Percentiles rank a stretch among this genome's conserved stretches.
Conservation (phyloP, 139 green algal genomes). For the Chara braunii region DNA sequence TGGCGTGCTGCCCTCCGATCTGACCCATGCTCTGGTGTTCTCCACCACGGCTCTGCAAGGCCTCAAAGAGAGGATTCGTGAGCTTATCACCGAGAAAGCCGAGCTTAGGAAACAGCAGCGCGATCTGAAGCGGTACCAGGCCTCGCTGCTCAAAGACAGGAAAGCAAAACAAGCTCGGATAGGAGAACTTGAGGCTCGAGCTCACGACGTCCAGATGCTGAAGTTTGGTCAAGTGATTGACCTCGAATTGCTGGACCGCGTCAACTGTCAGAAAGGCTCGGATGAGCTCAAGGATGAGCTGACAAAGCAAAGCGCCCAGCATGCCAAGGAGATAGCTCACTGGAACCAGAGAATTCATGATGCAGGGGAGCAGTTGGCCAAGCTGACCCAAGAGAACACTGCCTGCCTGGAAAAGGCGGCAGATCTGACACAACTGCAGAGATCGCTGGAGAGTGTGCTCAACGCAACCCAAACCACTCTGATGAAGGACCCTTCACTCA, state of each 20-base stretch:
- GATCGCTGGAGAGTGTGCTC: slow-evolving; percentile 44
- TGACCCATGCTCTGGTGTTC: slow-evolving; percentile 59
- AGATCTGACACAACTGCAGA: slow-evolving; percentile 49
- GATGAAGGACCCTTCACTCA: slow-evolving; percentile 39
- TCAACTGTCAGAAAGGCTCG: slow-evolving; percentile 47
- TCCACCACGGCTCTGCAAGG: slow-evolving; percentile 48
- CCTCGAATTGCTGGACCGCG: slow-evolving; percentile 61
- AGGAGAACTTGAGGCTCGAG: slow-evolving; percentile 53
- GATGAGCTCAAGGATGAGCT: slow-evolving; percentile 56
- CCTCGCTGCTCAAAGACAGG: slow-evolving; percentile 53
- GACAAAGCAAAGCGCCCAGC: slow-evolving; percentile 40
- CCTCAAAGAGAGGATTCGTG: slow-evolving; percentile 51
- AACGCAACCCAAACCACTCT: slow-evolving; percentile 48
- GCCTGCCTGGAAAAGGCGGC: slow-evolving; percentile 52
- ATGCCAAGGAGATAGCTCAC: slow-evolving; percentile 48
- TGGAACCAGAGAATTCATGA: slow-evolving; percentile 50
- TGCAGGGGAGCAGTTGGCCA: slow-evolving; percentile 52
- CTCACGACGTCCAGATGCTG: slow-evolving; percentile 66
- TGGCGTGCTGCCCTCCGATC: slow-evolving; percentile 50
- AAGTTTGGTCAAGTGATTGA: slow-evolving; percentile 67
- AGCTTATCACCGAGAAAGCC: slow-evolving; percentile 58
- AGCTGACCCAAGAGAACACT: slow-evolving; percentile 61
- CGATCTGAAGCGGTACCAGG: slow-evolving; percentile 54
- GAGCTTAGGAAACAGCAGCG: slow-evolving; percentile 52
- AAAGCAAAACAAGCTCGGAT: slow-evolving; percentile 51